These are phyloP conservation scores for Paradendryphiella salina DNA, from an alignment of 2,329 filamentous ascomycete genomes.

Conservation along the genomic window DNA sequence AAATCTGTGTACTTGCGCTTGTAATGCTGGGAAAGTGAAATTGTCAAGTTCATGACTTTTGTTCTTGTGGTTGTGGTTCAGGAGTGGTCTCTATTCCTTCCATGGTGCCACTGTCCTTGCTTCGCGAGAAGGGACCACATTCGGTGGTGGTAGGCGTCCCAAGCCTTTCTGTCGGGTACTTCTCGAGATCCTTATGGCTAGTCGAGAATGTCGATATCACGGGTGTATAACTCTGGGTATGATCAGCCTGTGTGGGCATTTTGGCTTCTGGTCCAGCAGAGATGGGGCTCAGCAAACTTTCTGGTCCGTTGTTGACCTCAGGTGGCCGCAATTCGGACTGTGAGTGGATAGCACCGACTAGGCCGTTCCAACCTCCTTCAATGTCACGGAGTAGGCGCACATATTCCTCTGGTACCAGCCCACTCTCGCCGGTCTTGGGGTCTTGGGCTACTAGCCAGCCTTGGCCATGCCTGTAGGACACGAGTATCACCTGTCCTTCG, in stretches of 20 bases:
- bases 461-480: conserved; percentile 93
- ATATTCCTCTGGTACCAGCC: conserved; percentile 94
- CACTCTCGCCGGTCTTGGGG: conserved; percentile 89
- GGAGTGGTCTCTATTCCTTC: conserved; percentile 31
- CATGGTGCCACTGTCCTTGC: conserved; percentile 31
- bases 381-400: conserved; percentile 91
- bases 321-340: conserved; percentile 14
- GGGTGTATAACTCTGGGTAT: conserved; percentile 46
- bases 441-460: conserved; percentile 98
- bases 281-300: conserved; percentile 40
- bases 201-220: conserved; percentile 58
- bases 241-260: conserved; percentile 47
- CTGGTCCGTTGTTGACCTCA: conserved; percentile 27
- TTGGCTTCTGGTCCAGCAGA: conserved; percentile 45
- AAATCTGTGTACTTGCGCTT: background rate
- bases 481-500: conserved; percentile 94
- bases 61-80: conserved; percentile 16
- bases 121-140: conserved; percentile 23
- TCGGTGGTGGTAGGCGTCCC: conserved; percentile 43
- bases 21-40: background rate
- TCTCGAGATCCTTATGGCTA: conserved; percentile 55
- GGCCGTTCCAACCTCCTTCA: conserved; percentile 72
- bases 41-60: conserved; percentile 15
- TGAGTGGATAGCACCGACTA: conserved; percentile 38
- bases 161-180: conserved; percentile 50